Evolutionary conservation across 371 early-diverging fungal genomes (phyloP).

Genomic region (Smittium culicis): DNA sequence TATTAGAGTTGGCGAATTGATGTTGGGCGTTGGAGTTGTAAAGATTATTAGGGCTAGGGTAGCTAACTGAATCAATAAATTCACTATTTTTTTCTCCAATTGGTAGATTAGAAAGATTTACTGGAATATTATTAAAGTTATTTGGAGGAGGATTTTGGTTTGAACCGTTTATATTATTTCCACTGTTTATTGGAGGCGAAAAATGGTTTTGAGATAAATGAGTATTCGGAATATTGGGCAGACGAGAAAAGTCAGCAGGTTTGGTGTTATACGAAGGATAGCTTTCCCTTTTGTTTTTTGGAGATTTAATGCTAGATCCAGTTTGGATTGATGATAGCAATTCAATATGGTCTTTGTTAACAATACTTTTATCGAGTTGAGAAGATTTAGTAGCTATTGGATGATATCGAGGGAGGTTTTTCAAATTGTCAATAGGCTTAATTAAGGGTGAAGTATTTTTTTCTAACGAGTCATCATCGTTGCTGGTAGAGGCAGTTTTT

Average conservation of each 20-base stretch:
- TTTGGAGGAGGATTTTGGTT: no score
- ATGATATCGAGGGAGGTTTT: background rate
- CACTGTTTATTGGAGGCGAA: no score
- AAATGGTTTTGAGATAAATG: no score
- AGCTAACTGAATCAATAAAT: background rate
- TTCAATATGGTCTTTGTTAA: conserved; percentile 2
- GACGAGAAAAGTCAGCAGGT: no score
- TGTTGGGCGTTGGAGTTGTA: background rate
- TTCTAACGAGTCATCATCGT: background rate
- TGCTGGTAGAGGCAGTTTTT: background rate
- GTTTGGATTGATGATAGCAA: conserved; percentile 10
- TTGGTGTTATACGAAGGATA: no score
- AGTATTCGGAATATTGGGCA: no score
- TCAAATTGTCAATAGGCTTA: background rate
- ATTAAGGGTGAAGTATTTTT: background rate
- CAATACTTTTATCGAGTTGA: background rate
- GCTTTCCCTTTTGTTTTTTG: conserved; percentile 1
- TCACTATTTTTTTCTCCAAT: no score
- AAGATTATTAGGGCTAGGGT: background rate
- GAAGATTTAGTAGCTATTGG: background rate
- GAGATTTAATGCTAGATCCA: background rate
- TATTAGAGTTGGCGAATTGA: background rate
- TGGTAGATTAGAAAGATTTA: no score
- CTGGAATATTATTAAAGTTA: no score
- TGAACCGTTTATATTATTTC: no score